phyloP scores from a whole-genome alignment of 176 grass and related monocot species.

The Poa pratensis region DNA sequence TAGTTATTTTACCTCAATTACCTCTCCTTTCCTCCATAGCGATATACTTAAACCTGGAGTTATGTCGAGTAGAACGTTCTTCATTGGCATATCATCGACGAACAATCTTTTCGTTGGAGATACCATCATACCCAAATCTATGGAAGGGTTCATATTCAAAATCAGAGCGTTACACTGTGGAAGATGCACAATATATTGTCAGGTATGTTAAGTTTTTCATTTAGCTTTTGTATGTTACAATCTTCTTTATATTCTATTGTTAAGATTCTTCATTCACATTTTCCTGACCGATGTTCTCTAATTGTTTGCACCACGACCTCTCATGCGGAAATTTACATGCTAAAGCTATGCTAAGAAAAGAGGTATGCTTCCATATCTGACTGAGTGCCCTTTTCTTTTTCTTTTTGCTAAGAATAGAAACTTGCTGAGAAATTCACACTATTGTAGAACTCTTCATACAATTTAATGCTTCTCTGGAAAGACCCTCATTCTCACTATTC shows the following conservation, averaged over 20 bases:
- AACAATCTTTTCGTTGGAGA: slow-evolving; percentile 90
- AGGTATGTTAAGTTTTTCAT: slow-evolving; percentile 55
- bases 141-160: slow-evolving; percentile 92
- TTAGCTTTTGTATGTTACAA: slow-evolving; percentile 17
- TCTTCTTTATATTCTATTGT: slow-evolving; percentile 21
- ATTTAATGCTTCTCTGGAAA: background rate
- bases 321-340: slow-evolving; percentile 40
- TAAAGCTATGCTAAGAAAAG: slow-evolving; percentile 91
- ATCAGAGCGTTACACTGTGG: slow-evolving; percentile 78
- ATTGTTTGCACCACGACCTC: slow-evolving; percentile 29
- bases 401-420: background rate
- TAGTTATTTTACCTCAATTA: slow-evolving; percentile 34
- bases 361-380: slow-evolving; percentile 55
- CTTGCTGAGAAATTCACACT: background rate
- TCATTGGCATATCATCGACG: slow-evolving; percentile 99
- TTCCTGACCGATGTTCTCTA: slow-evolving; percentile 44
- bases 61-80: slow-evolving; percentile 98
- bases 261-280: slow-evolving; percentile 3
- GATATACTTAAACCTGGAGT: slow-evolving; percentile 55
- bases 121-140: slow-evolving; percentile 86
- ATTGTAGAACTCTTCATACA: background rate
- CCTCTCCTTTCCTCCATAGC: slow-evolving; percentile 11
- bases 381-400: background rate
- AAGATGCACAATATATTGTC: slow-evolving; percentile 89
- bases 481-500: slow-evolving; percentile 15